Evolutionary conservation across 805 yeast species (phyloP).

Genomic region (Saturnispora quitensis): DNA sequence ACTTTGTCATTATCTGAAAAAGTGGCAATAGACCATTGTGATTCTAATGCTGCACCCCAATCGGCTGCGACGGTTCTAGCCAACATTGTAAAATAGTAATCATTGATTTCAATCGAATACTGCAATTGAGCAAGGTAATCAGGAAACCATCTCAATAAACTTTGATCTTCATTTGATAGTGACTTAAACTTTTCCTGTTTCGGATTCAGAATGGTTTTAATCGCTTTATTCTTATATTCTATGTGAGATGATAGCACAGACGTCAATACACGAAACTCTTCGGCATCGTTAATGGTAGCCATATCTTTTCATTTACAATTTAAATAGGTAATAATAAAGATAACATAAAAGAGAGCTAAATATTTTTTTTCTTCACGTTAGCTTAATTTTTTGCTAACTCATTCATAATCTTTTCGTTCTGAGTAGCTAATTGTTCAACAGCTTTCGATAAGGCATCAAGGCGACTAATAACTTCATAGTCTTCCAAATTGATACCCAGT

Average conservation of each 20-base stretch:
- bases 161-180: slow-evolving; percentile 33
- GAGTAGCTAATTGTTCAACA: slow-evolving; percentile 31
- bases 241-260: slow-evolving; percentile 26
- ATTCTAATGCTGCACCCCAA: slow-evolving; percentile 40
- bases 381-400: background rate
- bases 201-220: slow-evolving; percentile 25
- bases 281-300: slow-evolving; percentile 12
- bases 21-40: slow-evolving; percentile 35
- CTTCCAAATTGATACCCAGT: slow-evolving; percentile 56
- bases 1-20: slow-evolving; percentile 47
- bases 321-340: background rate
- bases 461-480: slow-evolving; percentile 44
- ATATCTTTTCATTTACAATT: background rate
- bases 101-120: slow-evolving; percentile 37
- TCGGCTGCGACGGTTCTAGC: slow-evolving; percentile 35
- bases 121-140: slow-evolving; percentile 32
- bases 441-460: slow-evolving; percentile 37
- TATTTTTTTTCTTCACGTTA: background rate
- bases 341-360: background rate
- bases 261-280: slow-evolving; percentile 26
- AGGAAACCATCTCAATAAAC: slow-evolving; percentile 42
- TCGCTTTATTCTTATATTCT: slow-evolving; percentile 30
- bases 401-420: slow-evolving; percentile 16
- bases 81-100: slow-evolving; percentile 33
- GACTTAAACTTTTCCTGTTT: slow-evolving; percentile 27